Base-by-base conservation (phyloP, 2,329 filamentous ascomycete species). In the Chalaropsis thielavioides region DNA sequence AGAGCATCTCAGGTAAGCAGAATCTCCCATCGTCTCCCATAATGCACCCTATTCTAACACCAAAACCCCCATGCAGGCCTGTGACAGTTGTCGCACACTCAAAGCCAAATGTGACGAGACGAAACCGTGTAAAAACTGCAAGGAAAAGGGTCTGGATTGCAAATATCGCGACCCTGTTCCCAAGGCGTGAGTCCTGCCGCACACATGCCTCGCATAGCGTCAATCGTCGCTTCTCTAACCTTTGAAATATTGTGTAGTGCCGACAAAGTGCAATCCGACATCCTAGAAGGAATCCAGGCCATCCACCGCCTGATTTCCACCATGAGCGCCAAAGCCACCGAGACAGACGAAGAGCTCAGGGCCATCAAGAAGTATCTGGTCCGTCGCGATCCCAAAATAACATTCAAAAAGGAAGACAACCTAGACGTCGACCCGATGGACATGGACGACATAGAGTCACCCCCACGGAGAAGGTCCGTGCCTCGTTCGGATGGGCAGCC, bases 71-170 rank as follows among this genome's bases (percentile, higher is more conserved):
- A 44, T n/a, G 54, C 70, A 95, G 86, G 94, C 94, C 44, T 99
- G 94, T 75, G 91, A 95, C 71, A 89, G 87, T 74, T 96, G 91
- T 75, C 85, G 91, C 66, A 83, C 88, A 67, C 81, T 92, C 46
- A 96, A 95, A 75, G 90, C 90, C 15, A 95, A 95, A 75, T 96
- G 91, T 73, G 90, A 95, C 71, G 91, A 96, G 77, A 85, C 86
- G 11, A 85, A 88, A 69, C 91, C 88, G 1, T 87, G 88, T 70
- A 92, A 90, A 72, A 90, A 87, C 71, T 99, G 94, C 74, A 88
- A 87, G 70, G 92, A 97, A 70, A 95, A 95, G 73, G 86, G 83
- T 69, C 81, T 90, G 40, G 81, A 85, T 63, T 99, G 90, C 77
- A 86, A 89, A 74, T 97, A 96, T 74, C 86, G 92, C 69, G 92